A percentile compares a stretch with the other conserved stretches of the same genome.
Conservation (phyloP, 495 filamentous ascomycete genomes). For the Pyrenopolyporus hunteri region DNA sequence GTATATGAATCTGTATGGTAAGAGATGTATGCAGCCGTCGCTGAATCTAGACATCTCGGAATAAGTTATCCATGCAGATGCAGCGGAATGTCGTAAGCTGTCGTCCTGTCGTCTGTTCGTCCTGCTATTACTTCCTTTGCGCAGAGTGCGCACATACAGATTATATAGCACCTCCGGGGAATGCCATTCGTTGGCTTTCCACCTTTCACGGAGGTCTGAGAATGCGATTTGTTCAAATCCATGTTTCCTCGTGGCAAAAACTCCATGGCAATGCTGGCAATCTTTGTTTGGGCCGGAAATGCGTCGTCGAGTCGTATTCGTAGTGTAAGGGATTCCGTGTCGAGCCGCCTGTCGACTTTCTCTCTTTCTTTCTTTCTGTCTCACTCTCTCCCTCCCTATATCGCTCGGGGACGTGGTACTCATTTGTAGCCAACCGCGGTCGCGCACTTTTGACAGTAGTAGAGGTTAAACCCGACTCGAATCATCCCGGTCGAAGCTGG, state of each 20-base stretch:
- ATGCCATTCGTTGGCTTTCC: slow-evolving; percentile 18
- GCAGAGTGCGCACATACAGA: slow-evolving; percentile 13
- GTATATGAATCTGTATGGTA: neutral
- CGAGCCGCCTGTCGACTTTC: neutral
- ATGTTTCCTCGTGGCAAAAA: slow-evolving; percentile 10
- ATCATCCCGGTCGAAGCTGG: slow-evolving; percentile 62
- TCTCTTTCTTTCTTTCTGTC: neutral
- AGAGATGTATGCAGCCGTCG: slow-evolving; percentile 22
- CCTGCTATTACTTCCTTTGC: slow-evolving; percentile 2
- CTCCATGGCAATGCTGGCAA: slow-evolving; percentile 6
- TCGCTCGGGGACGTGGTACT: slow-evolving; percentile 34
- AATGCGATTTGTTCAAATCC: slow-evolving; percentile 16
- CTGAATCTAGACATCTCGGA: slow-evolving; percentile 21
- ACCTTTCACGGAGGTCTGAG: slow-evolving; percentile 20
- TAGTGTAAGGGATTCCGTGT: neutral
- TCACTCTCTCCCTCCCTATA: neutral
- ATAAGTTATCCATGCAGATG: slow-evolving; percentile 17
- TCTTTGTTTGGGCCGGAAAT: slow-evolving; percentile 2
- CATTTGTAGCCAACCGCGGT: slow-evolving; percentile 73
- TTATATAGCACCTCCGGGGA: neutral
- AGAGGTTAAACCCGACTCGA: slow-evolving; percentile 76
- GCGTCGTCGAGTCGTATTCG: slow-evolving; percentile 3
- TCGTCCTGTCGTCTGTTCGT: neutral
- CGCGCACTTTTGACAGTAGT: slow-evolving; percentile 78
- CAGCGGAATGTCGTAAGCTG: slow-evolving; percentile 22